These are phyloP conservation scores for Pichia inconspicua DNA, from an alignment of 1,139 yeast species.

Conservation along the genomic window DNA sequence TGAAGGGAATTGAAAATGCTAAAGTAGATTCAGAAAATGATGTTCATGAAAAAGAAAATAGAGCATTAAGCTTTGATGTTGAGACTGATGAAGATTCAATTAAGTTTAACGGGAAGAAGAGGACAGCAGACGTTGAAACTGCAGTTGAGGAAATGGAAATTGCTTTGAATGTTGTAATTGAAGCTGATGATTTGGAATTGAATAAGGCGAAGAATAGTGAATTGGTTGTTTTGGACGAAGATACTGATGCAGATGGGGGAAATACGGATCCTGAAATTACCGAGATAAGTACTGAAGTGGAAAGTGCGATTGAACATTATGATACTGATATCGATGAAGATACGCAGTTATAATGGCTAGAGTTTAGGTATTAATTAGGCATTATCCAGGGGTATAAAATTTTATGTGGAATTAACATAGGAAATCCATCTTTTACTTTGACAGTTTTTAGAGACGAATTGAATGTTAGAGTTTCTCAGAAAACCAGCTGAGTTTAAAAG, in stretches of 20 bases:
- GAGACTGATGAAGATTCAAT: not conserved
- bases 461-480: conserved; percentile 10
- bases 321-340: not conserved
- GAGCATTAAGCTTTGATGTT: conserved; percentile 21
- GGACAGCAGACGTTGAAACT: not conserved
- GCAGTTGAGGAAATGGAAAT: not conserved
- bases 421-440: conserved; percentile 9
- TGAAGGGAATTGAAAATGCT: conserved; percentile 43
- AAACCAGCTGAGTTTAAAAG: conserved; percentile 9
- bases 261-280: not conserved
- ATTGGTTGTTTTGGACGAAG: conserved; percentile 2
- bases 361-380: no score
- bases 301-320: not conserved
- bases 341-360: not conserved
- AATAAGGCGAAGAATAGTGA: not conserved
- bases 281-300: conserved; percentile 1
- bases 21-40: conserved; percentile 13
- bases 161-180: not conserved
- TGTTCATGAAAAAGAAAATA: conserved; percentile 52
- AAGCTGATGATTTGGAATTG: not conserved
- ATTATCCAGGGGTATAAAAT: not conserved
- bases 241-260: conserved; percentile 7
- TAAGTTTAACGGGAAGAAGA: not conserved
- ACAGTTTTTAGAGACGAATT: conserved; percentile 11
- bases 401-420: not conserved